Evolutionary conservation across 2,329 filamentous ascomycete genomes (phyloP).

Genomic region (Phaeosphaeriaceae sp.): DNA sequence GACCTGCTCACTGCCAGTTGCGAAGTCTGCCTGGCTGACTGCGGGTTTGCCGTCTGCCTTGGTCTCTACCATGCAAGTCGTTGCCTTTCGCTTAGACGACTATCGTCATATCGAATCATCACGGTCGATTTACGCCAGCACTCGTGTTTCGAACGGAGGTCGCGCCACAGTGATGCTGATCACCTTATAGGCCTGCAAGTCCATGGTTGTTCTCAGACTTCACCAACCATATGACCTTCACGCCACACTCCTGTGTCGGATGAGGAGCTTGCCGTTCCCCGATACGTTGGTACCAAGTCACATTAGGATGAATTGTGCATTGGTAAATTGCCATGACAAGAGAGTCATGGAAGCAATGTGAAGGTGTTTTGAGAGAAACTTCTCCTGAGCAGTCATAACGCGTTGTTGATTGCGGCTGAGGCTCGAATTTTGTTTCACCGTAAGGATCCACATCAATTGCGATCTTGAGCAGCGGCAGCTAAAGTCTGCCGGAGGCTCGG

Average conservation of each 20-base stretch:
- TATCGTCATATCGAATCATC: background rate
- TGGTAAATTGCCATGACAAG: background rate
- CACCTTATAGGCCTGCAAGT: background rate
- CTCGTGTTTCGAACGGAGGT: background rate
- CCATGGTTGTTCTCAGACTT: background rate
- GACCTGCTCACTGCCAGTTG: background rate
- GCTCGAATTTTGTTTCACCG: background rate
- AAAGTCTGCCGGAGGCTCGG: constrained; percentile 3
- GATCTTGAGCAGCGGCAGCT: constrained; percentile 14
- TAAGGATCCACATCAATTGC: background rate
- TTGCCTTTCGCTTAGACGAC: background rate
- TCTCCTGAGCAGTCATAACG: background rate
- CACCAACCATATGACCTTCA: background rate
- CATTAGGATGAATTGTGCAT: background rate
- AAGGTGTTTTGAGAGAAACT: background rate
- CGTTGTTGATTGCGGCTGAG: background rate
- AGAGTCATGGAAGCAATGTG: background rate
- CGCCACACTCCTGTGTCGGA: background rate
- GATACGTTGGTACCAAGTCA: background rate
- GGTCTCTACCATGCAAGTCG: background rate
- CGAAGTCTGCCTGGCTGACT: background rate
- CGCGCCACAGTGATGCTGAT: background rate
- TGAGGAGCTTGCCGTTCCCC: background rate
- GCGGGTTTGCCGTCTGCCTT: background rate
- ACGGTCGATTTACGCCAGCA: background rate